Evolutionary conservation across 2,329 filamentous ascomycete genomes (phyloP).

Genomic region (Fusarium sp.): DNA sequence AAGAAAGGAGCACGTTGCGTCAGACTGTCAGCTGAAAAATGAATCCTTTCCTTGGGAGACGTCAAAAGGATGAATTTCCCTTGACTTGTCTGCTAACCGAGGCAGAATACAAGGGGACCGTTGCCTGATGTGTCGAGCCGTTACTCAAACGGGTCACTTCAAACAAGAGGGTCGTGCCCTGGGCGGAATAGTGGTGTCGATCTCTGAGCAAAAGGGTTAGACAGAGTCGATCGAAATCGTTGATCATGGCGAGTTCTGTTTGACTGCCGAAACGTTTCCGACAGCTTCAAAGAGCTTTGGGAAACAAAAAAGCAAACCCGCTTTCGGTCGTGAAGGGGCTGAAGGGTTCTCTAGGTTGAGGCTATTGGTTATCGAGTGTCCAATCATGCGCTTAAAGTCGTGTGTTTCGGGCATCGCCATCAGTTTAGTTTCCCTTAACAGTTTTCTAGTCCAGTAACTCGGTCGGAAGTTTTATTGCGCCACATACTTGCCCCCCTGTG

Average conservation of each 20-base stretch:
- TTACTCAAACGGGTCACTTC: constrained; percentile 29
- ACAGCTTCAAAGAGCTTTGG: constrained; percentile 6
- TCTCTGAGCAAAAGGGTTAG: constrained; percentile 23
- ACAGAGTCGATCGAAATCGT: constrained; percentile 28
- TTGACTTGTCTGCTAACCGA: constrained; percentile 12
- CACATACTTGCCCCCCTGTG: constrained; percentile 21
- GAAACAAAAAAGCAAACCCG: background rate
- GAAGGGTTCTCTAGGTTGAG: background rate
- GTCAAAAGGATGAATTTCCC: background rate
- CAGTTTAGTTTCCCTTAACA: constrained; percentile 5
- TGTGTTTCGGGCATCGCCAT: background rate
- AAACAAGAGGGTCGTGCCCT: constrained; percentile 32
- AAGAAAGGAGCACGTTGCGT: background rate
- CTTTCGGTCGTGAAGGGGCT: too few relatives aligned
- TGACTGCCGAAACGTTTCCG: constrained; percentile 23
- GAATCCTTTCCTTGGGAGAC: background rate
- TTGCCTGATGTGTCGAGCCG: constrained; percentile 23
- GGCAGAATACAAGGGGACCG: constrained; percentile 22
- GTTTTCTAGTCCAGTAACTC: background rate
- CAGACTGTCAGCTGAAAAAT: background rate
- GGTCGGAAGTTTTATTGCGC: constrained; percentile 31
- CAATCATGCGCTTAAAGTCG: background rate
- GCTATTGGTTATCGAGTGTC: background rate
- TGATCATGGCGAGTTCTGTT: constrained; percentile 33
- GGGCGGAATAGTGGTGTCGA: constrained; percentile 39